Evolutionary conservation across 2,329 filamentous ascomycete genomes (phyloP), one percentile per base, ranked within the genome.

Genomic region (Pseudopithomyces chartarum): DNA sequence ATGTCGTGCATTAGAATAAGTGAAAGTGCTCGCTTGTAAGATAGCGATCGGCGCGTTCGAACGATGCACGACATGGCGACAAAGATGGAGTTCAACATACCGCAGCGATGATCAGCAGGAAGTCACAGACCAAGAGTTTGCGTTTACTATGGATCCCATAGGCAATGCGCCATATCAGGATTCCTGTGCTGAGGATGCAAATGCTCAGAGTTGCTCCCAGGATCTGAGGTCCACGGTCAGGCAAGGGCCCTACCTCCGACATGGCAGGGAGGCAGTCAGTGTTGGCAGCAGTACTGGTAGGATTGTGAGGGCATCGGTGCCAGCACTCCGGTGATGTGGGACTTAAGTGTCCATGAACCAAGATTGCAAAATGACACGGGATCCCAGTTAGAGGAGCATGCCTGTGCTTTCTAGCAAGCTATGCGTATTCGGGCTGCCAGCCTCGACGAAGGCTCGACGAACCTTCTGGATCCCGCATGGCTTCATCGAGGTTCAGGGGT

Each of bases 121-220:
- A 66, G 39, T 71, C 67, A 43, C 65, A 66, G 15, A 69, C 17
- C 38, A 69, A 33, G 26, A 66, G 36, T 52, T 64, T 70, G 20
- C 66, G 58, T 49, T 61, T 63, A 22, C 51, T 58, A 20, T 15
- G 38, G 3, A 67, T 33, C 23, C 62, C 62, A 43, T 69, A 67
- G 1, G 60, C 46, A 6, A 69, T 50, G 52, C 67, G 60, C 67
- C 68, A 71, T 32, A 59, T 22, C 10, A 68, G 38, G 23, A 68
- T 15, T 1, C 50, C 2, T 2, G 61, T 67, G 34, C 60, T 64
- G 11, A 70, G 40, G 17, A 59, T 29, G 23, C 57, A 60, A 5
- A 70, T 56, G 3, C 48, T 58, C 22, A 56, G 54, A 1, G 60
- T 62, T 12, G 63, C 53, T 1, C 49, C 51, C 17, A 70, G 13